Conservation (phyloP, 2,329 filamentous ascomycete species). For the Alternaria angustiovoidea region DNA sequence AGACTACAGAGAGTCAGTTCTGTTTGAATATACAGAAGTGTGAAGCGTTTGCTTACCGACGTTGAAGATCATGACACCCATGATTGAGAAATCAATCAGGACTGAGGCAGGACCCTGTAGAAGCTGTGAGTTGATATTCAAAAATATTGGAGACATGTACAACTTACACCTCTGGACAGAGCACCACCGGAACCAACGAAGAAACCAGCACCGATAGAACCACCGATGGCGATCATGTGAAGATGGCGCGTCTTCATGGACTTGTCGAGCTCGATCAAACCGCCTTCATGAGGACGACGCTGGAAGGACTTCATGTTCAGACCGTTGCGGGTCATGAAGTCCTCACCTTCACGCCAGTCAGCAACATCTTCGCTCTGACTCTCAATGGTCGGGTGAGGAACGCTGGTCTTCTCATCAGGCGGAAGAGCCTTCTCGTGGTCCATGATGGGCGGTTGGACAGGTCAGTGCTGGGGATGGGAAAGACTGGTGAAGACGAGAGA, state of each 20-base stretch:
- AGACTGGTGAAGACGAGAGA: slow-evolving; percentile 9
- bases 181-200: slow-evolving; percentile 68
- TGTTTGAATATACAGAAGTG: not conserved
- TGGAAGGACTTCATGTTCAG: slow-evolving; percentile 47
- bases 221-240: slow-evolving; percentile 70
- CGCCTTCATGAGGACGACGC: slow-evolving; percentile 39
- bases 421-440: slow-evolving; percentile 38
- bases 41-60: slow-evolving; percentile 39
- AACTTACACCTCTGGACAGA: slow-evolving; percentile 60
- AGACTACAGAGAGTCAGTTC: slow-evolving; percentile 58
- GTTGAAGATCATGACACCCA: slow-evolving; percentile 52
- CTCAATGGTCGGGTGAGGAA: slow-evolving; percentile 24
- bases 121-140: slow-evolving; percentile 11
- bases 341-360: slow-evolving; percentile 43
- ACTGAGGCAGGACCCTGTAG: slow-evolving; percentile 41
- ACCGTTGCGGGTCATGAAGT: slow-evolving; percentile 49
- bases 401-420: slow-evolving; percentile 39
- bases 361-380: slow-evolving; percentile 18
- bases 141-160: too few relatives aligned
- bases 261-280: slow-evolving; percentile 44
- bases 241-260: slow-evolving; percentile 66
- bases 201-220: slow-evolving; percentile 69
- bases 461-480: slow-evolving; percentile 13
- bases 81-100: slow-evolving; percentile 52
- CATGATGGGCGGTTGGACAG: slow-evolving; percentile 32